Evolutionary conservation across 345 rosid species (phyloP).

Genomic region (Pistacia integerrima): DNA sequence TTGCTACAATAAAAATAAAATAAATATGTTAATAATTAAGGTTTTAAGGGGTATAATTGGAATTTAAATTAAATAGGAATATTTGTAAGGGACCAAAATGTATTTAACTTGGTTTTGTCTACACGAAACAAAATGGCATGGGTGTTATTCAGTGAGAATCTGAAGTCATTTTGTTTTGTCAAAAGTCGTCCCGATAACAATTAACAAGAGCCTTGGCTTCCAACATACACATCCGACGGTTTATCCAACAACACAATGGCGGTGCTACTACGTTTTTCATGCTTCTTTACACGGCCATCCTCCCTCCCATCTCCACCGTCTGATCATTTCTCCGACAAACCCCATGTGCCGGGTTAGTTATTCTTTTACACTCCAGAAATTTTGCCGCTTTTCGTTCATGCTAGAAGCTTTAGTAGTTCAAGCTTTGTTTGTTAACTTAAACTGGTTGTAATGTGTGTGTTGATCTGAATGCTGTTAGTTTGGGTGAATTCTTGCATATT

Average conservation of each 20-base stretch:
- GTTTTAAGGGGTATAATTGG: too few species aligned
- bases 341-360: conserved; percentile 40
- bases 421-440: background rate
- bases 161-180: background rate
- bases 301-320: conserved; percentile 32
- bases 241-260: conserved; percentile 45
- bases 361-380: conserved; percentile 3
- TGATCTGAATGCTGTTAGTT: background rate
- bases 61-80: too few species aligned
- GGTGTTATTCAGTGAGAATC: background rate
- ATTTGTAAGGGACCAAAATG: too few species aligned
- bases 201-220: background rate
- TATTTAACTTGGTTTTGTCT: too few species aligned
- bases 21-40: too few species aligned
- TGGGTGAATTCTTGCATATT: background rate
- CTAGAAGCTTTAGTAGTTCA: background rate
- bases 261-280: conserved; percentile 53
- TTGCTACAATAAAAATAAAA: too few species aligned
- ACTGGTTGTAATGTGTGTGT: background rate
- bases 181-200: background rate
- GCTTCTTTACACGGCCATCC: conserved; percentile 40
- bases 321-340: conserved; percentile 29
- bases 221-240: background rate
- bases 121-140: background rate
- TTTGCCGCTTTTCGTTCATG: conserved; percentile 10